Evolutionary conservation across 345 rosid species (phyloP), one percentile per base, ranked within the genome.

Genomic region (Euphorbia lathyris): DNA sequence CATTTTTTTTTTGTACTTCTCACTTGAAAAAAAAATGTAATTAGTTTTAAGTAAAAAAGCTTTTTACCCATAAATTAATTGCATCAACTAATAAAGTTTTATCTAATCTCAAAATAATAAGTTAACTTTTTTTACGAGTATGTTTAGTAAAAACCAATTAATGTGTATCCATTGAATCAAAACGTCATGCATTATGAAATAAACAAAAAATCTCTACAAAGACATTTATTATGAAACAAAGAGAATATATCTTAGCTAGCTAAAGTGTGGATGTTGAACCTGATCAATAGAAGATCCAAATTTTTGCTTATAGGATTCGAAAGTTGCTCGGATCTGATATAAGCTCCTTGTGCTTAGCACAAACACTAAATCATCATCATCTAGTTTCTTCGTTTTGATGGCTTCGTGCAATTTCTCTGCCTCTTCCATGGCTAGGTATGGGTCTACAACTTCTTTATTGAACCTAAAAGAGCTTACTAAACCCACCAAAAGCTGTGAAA

Each of bases 391-490:
- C 16, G 67, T 74, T 65, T 77, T 78, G 43, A 92, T 84, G 8
- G 92, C 91, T 62, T 87, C 88, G 51, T 66, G 84, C 71, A 95
- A 69, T 70, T 78, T 82, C 58, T 65, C 84, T 3, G 96, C 97
- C 71, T 90, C 99, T 16, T 77, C 68, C 9, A 76, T 80, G 65
- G 97, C 99, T 27, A 85, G 74, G 25, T 83, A 83, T 57, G 19
- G 38, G 72, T 85, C 82, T 65, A 84, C 85, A 73, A 72, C 42
- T 7, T 90, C 90, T 73, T 86, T 88, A 60, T 90, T 96, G 65
- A 83, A 87, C 76, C 99, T 85, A 84, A 77, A 90, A 16, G 97
- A 75, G 70, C 90, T 90, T 62, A 84, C 92, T 64, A 95, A 79
- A 2, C 82, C 84, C 78, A 85, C 78, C 67, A 95, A 75, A 75